phyloP scores from a whole-genome alignment of 176 grass and related monocot species.

The Panicum miliaceum region DNA sequence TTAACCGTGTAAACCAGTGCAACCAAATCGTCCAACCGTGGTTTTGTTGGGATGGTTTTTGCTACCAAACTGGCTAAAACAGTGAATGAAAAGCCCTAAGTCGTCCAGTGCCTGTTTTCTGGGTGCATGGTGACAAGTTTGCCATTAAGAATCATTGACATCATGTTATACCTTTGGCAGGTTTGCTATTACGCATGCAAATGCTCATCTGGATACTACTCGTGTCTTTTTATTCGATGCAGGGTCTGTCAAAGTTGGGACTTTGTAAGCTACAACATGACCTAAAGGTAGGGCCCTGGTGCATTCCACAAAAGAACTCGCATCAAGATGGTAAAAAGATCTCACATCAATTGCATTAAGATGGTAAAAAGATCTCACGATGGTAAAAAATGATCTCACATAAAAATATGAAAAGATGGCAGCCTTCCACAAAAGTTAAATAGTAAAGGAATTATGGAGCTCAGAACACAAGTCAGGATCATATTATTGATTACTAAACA shows the following conservation, averaged over 20 bases:
- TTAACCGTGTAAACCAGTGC: neutral
- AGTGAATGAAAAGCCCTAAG: neutral
- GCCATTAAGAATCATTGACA: neutral
- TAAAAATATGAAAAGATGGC: neutral
- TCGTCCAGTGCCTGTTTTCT: neutral
- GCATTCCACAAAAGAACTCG: too few species aligned
- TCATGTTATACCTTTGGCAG: neutral
- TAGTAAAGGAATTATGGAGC: neutral
- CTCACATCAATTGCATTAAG: too few species aligned
- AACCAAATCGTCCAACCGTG: neutral
- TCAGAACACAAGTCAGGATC: constrained; percentile 8
- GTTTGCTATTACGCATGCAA: neutral
- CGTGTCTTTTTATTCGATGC: neutral
- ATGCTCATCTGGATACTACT: neutral
- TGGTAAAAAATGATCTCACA: neutral
- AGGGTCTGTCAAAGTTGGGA: neutral
- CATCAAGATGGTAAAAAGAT: too few species aligned
- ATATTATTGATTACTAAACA: constrained; percentile 22
- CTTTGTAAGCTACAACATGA: neutral
- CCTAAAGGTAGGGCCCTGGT: neutral
- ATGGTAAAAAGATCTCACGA: neutral
- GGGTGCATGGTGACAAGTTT: neutral
- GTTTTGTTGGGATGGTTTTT: neutral
- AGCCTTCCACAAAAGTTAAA: constrained; percentile 6
- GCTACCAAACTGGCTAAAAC: neutral